A percentile compares a stretch with the other conserved stretches of the same genome.
Conservation (phyloP, 306 rosid species). For the Hippophae rhamnoides region DNA sequence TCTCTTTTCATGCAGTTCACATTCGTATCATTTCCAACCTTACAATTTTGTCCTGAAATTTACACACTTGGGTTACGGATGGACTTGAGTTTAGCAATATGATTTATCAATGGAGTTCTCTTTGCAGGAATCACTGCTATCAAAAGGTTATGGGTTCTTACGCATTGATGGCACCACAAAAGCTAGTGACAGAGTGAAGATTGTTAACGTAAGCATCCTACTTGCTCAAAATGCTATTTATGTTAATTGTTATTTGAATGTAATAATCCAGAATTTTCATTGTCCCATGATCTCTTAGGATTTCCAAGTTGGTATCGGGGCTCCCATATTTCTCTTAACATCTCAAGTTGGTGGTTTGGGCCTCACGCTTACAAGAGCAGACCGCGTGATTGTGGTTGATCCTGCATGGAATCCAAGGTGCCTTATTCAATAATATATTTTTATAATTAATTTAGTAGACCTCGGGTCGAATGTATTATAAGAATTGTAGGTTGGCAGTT, state of each 20-base stretch:
- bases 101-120: constrained; percentile 6
- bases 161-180: constrained; percentile 96
- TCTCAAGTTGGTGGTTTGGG: constrained; percentile 99
- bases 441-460: no score
- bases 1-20: neutral
- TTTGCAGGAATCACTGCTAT: constrained; percentile 49
- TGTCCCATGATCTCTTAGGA: constrained; percentile 36
- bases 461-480: no score
- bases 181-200: constrained; percentile 54
- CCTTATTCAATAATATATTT: neutral
- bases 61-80: neutral
- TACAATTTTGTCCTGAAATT: no score
- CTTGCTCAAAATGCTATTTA: constrained; percentile 1
- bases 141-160: constrained; percentile 47
- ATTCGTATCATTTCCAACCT: no score
- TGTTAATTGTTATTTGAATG: neutral
- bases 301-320: constrained; percentile 72
- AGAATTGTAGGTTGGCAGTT: no score
- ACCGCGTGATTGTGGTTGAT: constrained; percentile 94
- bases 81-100: neutral
- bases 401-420: constrained; percentile 99
- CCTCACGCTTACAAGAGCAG: constrained; percentile 89
- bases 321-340: constrained; percentile 84
- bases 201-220: constrained; percentile 61
- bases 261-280: neutral